Evolutionary conservation across 345 rosid genomes (phyloP), one percentile per base, ranked within the genome.

Genomic region (Brassica rapa): DNA sequence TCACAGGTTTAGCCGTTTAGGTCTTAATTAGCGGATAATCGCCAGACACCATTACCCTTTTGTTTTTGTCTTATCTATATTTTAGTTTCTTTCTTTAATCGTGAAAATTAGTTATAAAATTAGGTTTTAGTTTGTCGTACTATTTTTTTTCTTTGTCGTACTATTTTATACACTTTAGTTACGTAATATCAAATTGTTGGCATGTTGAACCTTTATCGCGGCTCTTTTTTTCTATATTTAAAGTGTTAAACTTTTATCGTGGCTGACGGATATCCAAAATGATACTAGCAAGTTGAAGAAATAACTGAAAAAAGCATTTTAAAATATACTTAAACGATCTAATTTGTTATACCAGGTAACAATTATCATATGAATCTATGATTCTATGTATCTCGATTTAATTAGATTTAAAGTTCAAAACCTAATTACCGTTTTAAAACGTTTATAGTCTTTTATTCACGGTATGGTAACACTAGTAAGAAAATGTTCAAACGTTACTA

Each of bases 1-100:
- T 73, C 63, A 67, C 70, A 68, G 24, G 46, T 33, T 39, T 35
- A 35, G 39, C 4, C 37, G 37, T 72, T 66, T 66, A 78, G 77
- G 77, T 72, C 41, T 60, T 51, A 51, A 46, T 46, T 66, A 62
- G 69, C 78, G 82, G 82, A 79, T 79, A 73, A 79, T 72, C 32
- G 72, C 68, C 73, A 79, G 65, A 79, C 70, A 79, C 49, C 82
- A 79, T 61, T 32, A 68, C 59, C 41, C 24, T 49, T 78, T 79
- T 51, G 78, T 73, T 67, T 33, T 3, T 61, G 64, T 73, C 74
- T 67, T 61, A 46, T 72, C 6, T 15, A 63, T 72, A 59, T 41
- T 72, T 6, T n/a, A 66, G 60, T 77, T 71, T 70, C 53, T 71
- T 71, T 61, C 59, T 72, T 71, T 55, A 64, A 8, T 77, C 37